phyloP scores from a whole-genome alignment of 441 rosid genomes.

The Populus hybrid region DNA sequence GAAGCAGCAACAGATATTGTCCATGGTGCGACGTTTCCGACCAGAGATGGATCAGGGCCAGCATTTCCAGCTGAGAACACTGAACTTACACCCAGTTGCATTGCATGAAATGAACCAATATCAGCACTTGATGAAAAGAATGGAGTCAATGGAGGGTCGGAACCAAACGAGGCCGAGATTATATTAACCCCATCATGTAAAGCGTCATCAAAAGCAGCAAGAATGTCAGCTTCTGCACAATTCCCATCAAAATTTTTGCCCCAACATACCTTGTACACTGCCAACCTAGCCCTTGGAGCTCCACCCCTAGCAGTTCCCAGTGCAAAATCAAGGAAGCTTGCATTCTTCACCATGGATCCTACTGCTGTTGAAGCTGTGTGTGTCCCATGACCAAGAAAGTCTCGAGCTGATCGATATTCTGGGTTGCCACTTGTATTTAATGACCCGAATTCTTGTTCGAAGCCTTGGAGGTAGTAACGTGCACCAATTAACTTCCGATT shows the following conservation, averaged over 20 bases:
- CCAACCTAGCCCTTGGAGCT: constrained; percentile 56
- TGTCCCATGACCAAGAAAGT: constrained; percentile 44
- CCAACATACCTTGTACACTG: constrained; percentile 64
- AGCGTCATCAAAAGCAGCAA: constrained; percentile 61
- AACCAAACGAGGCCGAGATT: constrained; percentile 54
- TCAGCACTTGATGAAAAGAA: constrained; percentile 33
- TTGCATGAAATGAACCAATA: constrained; percentile 59
- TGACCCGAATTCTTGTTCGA: constrained; percentile 32
- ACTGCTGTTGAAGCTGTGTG: constrained; percentile 53
- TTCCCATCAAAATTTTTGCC: constrained; percentile 20
- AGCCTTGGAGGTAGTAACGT: constrained; percentile 48
- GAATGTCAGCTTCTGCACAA: constrained; percentile 51
- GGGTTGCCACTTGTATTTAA: constrained; percentile 20
- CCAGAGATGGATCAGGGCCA: constrained; percentile 42
- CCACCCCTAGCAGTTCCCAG: constrained; percentile 59
- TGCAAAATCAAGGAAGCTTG: constrained; percentile 37
- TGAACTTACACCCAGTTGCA: constrained; percentile 51
- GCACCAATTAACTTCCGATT: constrained; percentile 62
- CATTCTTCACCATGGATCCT: constrained; percentile 40
- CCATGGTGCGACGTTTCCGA: constrained; percentile 61
- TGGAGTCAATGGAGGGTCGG: constrained; percentile 39
- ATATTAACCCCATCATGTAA: constrained; percentile 47
- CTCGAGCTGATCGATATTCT: constrained; percentile 46
- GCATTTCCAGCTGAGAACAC: constrained; percentile 61
- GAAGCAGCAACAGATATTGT: constrained; percentile 58